Evolutionary conservation across 2,329 filamentous ascomycete genomes (phyloP).

Genomic region (Neoarthrinium moseri): DNA sequence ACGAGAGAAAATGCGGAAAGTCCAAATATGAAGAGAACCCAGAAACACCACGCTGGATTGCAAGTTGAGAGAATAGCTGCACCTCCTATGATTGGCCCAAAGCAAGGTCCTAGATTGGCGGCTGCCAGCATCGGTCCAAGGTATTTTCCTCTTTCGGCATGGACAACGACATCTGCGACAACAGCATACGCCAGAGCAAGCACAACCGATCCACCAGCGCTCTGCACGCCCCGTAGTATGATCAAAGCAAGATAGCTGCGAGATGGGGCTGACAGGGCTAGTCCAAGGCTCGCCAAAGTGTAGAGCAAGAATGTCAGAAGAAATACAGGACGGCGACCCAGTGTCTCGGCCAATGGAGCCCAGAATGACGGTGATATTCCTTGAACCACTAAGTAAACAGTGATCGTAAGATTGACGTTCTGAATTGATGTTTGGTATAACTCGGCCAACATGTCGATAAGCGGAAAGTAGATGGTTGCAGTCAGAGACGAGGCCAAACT

Average conservation of each 20-base stretch:
- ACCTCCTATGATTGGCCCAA: constrained; percentile 16
- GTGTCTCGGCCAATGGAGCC: constrained; percentile 8
- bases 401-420: constrained; percentile 12
- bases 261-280: constrained; percentile 25
- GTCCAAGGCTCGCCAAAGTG: constrained; percentile 49
- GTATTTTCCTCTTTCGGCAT: constrained; percentile 9
- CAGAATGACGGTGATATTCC: constrained; percentile 10
- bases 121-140: constrained; percentile 12
- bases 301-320: constrained; percentile 40
- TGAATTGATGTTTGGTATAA: constrained; percentile 8
- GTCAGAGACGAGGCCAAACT: constrained; percentile 10
- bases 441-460: constrained; percentile 8
- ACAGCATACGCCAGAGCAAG: constrained; percentile 12
- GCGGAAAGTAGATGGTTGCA: constrained; percentile 27
- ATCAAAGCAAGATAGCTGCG: constrained; percentile 13
- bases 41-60: constrained; percentile 11
- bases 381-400: constrained; percentile 11
- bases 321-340: constrained; percentile 34
- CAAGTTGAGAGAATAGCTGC: constrained; percentile 4
- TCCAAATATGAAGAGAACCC: constrained; percentile 11
- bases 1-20: constrained; percentile 6
- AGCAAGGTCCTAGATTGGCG: constrained; percentile 5
- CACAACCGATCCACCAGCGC: constrained; percentile 10
- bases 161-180: constrained; percentile 9
- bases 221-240: constrained; percentile 13